phyloP scores from a whole-genome alignment of 2,329 filamentous ascomycete genomes.

The Didymella sp. region DNA sequence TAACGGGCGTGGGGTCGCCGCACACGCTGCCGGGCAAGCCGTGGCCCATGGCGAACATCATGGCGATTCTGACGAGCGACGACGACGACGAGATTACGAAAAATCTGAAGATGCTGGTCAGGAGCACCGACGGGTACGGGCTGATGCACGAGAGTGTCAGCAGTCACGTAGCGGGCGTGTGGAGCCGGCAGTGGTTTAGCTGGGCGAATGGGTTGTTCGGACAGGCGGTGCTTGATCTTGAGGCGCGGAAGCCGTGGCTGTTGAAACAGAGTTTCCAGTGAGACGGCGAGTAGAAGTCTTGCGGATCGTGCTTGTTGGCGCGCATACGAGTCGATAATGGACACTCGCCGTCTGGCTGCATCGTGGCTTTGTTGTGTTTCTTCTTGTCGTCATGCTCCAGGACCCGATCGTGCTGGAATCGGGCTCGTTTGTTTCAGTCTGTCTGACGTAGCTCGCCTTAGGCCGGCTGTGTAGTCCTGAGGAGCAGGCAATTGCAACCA shows the following conservation, averaged over 20 bases:
- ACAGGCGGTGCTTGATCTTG: constrained; percentile 55
- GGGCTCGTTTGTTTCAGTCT: not conserved
- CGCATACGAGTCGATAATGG: too few relatives aligned
- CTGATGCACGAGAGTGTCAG: constrained; percentile 61
- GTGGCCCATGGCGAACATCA: constrained; percentile 61
- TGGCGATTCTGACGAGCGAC: constrained; percentile 56
- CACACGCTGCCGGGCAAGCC: constrained; percentile 55
- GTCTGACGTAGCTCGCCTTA: not conserved
- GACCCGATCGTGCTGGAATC: too few relatives aligned
- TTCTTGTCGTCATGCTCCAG: too few relatives aligned
- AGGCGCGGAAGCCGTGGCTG: constrained; percentile 52
- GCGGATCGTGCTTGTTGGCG: too few relatives aligned
- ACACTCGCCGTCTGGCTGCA: too few relatives aligned
- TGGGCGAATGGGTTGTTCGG: constrained; percentile 62
- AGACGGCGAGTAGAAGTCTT: too few relatives aligned
- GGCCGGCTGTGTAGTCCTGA: not conserved
- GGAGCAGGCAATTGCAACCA: not conserved
- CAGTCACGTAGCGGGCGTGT: constrained; percentile 48
- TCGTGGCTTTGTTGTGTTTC: too few relatives aligned
- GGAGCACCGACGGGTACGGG: constrained; percentile 56
- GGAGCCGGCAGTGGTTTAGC: constrained; percentile 59
- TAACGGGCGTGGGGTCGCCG: constrained; percentile 55
- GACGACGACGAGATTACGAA: constrained; percentile 55
- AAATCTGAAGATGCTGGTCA: constrained; percentile 53
- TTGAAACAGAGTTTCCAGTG: constrained; percentile 46